A percentile compares a stretch with the other conserved stretches of the same genome.
Conservation (phyloP, 768 basidiomycete genomes). For the Aureoboletus auriporus region DNA sequence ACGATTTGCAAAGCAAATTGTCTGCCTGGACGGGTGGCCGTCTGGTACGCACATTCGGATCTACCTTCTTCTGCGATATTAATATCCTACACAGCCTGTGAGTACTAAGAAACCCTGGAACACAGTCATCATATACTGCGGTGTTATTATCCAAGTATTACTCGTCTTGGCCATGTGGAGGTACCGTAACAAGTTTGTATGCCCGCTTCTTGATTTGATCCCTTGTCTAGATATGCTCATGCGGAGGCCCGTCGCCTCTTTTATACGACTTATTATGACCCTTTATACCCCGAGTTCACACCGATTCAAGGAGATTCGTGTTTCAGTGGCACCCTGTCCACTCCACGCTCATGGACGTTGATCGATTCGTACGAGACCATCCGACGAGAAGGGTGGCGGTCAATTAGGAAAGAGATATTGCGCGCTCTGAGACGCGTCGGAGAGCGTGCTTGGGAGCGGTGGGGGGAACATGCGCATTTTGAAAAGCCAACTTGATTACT, state of each 20-base stretch:
- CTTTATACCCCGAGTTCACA: conserved; percentile 70
- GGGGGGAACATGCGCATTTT: conserved; percentile 31
- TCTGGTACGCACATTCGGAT: conserved; percentile 32
- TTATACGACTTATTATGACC: conserved; percentile 74
- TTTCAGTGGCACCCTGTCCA: conserved; percentile 30
- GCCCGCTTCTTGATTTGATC: conserved; percentile 4
- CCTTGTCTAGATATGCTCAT: conserved; percentile 36
- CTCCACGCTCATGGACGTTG: conserved; percentile 37
- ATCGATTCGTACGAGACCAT: conserved; percentile 36
- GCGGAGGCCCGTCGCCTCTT: conserved; percentile 52
- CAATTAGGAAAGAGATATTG: conserved; percentile 35
- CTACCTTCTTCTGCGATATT: conserved; percentile 2
- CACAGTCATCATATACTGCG: conserved; percentile 34
- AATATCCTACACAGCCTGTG: conserved; percentile 16
- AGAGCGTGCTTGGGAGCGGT: conserved; percentile 41
- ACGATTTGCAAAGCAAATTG: conserved; percentile 33
- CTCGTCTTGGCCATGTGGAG: conserved; percentile 53
- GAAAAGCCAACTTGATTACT: conserved; percentile 28
- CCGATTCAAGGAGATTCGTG: conserved; percentile 35
- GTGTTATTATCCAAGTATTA: conserved; percentile 41
- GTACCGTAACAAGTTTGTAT: conserved; percentile 33
- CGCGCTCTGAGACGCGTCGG: conserved; percentile 37
- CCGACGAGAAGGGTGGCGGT: conserved; percentile 38
- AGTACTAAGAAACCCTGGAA: conserved; percentile 17
- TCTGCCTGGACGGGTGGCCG: conserved; percentile 34